Base-by-base conservation (phyloP, 2,329 filamentous ascomycete species). In the Nemania sp. region DNA sequence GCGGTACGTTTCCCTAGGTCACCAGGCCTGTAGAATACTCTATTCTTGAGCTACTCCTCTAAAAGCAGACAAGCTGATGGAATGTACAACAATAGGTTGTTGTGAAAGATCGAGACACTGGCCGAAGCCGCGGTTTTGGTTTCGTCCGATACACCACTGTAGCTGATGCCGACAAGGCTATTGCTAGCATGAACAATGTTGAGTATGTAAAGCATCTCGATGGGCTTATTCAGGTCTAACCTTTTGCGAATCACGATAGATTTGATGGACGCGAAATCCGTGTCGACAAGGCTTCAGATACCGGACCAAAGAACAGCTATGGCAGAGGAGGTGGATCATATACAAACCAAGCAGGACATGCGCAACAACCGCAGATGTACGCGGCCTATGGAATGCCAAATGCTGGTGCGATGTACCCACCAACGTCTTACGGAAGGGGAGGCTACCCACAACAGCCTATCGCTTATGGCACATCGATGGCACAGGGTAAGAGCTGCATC, bases 61-160 rank as follows among this genome's bases (percentile, higher is more conserved):
- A 45, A 27, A n/a, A 18, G 49, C 24, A 20, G 5, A 56, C 26
- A 11, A 29, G 61, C 67, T 68, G 41, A 68, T 64, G 4, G 6
- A 54, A 64, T 26, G 35, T 20, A 3, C n/a, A 66, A 49, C 58
- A 49, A 60, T 75, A 98, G 95, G 93, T 97, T 71, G 95, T 99
- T 74, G 94, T 98, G 77, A 98, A 97, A 85, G 95, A 99, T 82
- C 93, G 94, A 77, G 95, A 98, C 79, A 98, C 95, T 77, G 93
- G 93, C 76, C 93, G 95, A 81, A 98, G 94, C 86, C 93, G 96
- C 81, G 96, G 96, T 69, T 99, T 98, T 80, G 96, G 96, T 55
- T 98, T 98, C 81, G 95, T 99, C 72, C 92, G 94, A 75, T 99
- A 95, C 83, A 83, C 88, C 59, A 89, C 89, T 72, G 93, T 94